Evolutionary conservation across 768 basidiomycete species (phyloP).

Genomic region (Chalciporus piperatus): DNA sequence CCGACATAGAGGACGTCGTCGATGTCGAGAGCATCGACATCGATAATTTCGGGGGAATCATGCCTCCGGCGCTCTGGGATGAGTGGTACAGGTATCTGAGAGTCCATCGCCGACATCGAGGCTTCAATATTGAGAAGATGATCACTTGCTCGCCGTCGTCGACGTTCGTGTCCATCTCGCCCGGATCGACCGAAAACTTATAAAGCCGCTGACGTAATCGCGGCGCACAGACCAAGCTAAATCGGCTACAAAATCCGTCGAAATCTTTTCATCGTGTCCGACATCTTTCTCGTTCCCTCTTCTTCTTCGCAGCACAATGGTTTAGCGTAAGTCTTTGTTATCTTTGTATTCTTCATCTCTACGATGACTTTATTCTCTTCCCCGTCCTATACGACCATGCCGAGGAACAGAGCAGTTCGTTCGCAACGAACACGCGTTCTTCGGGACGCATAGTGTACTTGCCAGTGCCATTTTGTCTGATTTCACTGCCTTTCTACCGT

Average conservation of each 20-base stretch:
- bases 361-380: constrained; percentile 85
- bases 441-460: constrained; percentile 70
- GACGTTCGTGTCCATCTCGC: constrained; percentile 13
- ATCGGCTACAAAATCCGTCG: constrained; percentile 20
- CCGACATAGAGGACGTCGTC: constrained; percentile 30
- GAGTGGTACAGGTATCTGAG: not conserved
- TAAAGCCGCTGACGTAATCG: constrained; percentile 26
- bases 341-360: not conserved
- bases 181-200: not conserved
- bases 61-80: constrained; percentile 12
- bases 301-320: constrained; percentile 6
- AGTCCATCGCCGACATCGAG: constrained; percentile 22
- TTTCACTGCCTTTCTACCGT: not conserved
- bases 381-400: constrained; percentile 90
- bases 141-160: constrained; percentile 14
- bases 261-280: constrained; percentile 16
- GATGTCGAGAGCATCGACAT: constrained; percentile 42
- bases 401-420: constrained; percentile 78
- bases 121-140: not conserved
- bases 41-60: constrained; percentile 37
- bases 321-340: not conserved
- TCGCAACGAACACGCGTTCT: constrained; percentile 70
- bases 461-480: constrained; percentile 91
- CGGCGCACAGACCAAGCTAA: constrained; percentile 34
- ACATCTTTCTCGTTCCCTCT: not conserved